Evolutionary conservation across 2,329 filamentous ascomycete species (phyloP), one percentile per base, ranked within the genome.

Genomic region (Sordariomycetes sp.): DNA sequence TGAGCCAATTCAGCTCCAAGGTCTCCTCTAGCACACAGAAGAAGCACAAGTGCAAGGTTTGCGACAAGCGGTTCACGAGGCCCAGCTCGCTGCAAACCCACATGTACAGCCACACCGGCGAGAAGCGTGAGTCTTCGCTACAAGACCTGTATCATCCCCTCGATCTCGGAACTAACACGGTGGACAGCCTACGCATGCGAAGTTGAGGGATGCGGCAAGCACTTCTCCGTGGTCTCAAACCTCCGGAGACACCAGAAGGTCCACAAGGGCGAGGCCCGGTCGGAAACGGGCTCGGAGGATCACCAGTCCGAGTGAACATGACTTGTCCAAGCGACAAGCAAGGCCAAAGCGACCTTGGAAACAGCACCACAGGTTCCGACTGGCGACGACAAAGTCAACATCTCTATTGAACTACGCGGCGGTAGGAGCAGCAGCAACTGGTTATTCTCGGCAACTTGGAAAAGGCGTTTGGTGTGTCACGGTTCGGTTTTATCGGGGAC

Each of bases 21-120:
- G 87, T 97, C 57, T 92, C 91, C 0, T 92, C 90, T 20, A 96
- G 90, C 74, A 94, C 93, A 11, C 91, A 97, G 70, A 97, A 97
- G 85, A 97, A 97, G 80, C 94, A 97, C 77, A 97, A 97, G 79
- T 97, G 93, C 82, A 97, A 96, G 76, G 89, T 97, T 60, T 97
- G 93, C 77, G 93, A 97, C 74, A 97, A 97, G 81, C 86, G 93
- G 51, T 97, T 97, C 72, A 97, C 93, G 2, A 83, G 93, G 58
- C 93, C 93, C 1, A 96, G 91, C 69, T 97, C 93, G 16, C 74
- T 97, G 46, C 93, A 97, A 70, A 97, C 93, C 35, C 93, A 97
- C 70, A 97, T 97, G 89, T 97, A 97, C 75, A 96, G 91, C 73
- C 93, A 97, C 69, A 97, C 93, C 59, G 93, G 93, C 69, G 93